phyloP scores from a whole-genome alignment of 495 filamentous ascomycete genomes.

The Penicillium antarcticum region DNA sequence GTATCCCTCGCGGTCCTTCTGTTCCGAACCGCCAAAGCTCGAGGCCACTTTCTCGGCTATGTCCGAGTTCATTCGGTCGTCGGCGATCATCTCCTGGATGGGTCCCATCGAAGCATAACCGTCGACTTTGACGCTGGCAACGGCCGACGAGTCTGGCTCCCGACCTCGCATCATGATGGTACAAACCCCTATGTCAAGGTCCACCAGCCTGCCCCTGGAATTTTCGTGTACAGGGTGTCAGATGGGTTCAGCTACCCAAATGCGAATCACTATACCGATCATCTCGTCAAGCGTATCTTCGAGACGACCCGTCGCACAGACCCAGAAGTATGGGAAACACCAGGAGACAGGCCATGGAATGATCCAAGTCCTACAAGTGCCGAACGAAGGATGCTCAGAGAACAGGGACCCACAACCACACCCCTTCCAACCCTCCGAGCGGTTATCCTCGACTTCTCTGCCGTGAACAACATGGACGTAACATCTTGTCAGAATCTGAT shows the following conservation, averaged over 20 bases:
- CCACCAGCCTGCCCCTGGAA: slow-evolving; percentile 75
- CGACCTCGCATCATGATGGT: slow-evolving; percentile 76
- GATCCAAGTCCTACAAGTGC: slow-evolving; percentile 75
- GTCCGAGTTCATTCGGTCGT: slow-evolving; percentile 81
- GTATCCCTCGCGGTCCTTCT: slow-evolving; percentile 70
- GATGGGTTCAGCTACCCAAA: slow-evolving; percentile 96
- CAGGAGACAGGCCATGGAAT: slow-evolving; percentile 91
- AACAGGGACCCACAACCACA: slow-evolving; percentile 41
- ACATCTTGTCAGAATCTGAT: slow-evolving; percentile 90
- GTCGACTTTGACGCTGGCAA: slow-evolving; percentile 20
- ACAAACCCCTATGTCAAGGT: slow-evolving; percentile 80
- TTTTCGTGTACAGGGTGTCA: slow-evolving; percentile 93
- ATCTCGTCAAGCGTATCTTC: slow-evolving; percentile 71
- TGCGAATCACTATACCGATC: slow-evolving; percentile 79
- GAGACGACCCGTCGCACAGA: slow-evolving; percentile 70
- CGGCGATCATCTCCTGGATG: slow-evolving; percentile 65
- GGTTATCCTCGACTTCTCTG: slow-evolving; percentile 87
- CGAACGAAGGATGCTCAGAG: slow-evolving; percentile 16
- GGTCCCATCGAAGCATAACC: slow-evolving; percentile 31
- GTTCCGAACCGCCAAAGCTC: slow-evolving; percentile 75
- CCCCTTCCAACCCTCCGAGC: slow-evolving; percentile 66
- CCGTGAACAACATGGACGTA: slow-evolving; percentile 91
- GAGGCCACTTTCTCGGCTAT: slow-evolving; percentile 79
- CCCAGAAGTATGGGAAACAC: slow-evolving; percentile 52
- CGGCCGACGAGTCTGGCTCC: slow-evolving; percentile 60